Evolutionary conservation across 371 early-diverging fungal genomes (phyloP), one percentile per base, ranked within the genome.

Genomic region (Haplosporangium sp.): DNA sequence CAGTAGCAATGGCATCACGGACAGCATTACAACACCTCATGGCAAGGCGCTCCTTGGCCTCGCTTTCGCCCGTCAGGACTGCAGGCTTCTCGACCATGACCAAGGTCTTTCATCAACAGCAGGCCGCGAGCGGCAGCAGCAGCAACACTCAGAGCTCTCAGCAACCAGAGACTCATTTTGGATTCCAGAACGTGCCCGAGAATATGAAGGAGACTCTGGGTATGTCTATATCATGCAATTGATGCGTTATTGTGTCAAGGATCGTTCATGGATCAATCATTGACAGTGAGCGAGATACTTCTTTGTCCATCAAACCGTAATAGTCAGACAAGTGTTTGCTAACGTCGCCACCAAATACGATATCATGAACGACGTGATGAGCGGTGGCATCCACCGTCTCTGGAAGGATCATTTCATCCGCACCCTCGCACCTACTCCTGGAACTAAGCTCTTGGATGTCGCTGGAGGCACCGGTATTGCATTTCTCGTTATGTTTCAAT

Each of bases 321-420:
- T 42, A 89, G 98, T 98, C 41, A 92, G 91, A 61, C 81, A 90
- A 58, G 99, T 98, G 14, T 98, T 98, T 81, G 87, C 92, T 20
- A 95, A 88, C 70, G 98, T 98, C 14, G 99, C 99, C 5, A 81
- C 86, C 16, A 95, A 92, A 51, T 98, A 98, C 83, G 99, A 98
- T 80, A 74, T 96, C 12, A 98, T 98, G 99, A 98, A 98, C 85
- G 98, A 98, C 63, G 91, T 93, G 14, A 98, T 98, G 98, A 93
- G 93, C 79, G 83, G 90, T 23, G 99, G 98, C 40, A 83, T 98
- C 36, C 98, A 98, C 77, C 89, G 98, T 59, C 80, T 96, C 43
- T 98, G 98, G 98, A 98, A 98, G 76, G 95, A 95, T 74, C 91
- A 95, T 70, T 94, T 95, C 69, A 93, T 98, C 67, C 87, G 90